These are phyloP conservation scores for Xylaria sp. DNA, from an alignment of 2,329 filamentous ascomycete species.

Conservation along the genomic window DNA sequence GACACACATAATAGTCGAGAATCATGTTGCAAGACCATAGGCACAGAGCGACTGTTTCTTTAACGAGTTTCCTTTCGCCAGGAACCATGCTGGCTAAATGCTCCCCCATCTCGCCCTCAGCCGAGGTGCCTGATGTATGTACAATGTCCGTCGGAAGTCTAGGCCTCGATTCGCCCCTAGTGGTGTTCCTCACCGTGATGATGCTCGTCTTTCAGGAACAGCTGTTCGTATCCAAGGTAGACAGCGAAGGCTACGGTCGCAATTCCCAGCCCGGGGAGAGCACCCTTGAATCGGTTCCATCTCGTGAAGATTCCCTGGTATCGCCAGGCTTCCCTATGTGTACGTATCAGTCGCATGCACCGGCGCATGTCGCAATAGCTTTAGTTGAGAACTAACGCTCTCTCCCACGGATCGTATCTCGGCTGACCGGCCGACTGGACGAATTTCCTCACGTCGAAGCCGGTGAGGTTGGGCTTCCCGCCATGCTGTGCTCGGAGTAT, in stretches of 20 bases:
- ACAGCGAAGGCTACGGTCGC: conserved; percentile 87
- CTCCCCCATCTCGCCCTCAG: neutral
- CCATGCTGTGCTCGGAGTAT: conserved; percentile 55
- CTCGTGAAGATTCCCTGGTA: conserved; percentile 88
- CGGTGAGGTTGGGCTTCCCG: conserved; percentile 76
- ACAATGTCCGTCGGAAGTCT: conserved; percentile 32
- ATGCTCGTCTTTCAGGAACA: conserved; percentile 78
- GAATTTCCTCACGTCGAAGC: conserved; percentile 86
- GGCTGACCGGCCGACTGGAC: conserved; percentile 68
- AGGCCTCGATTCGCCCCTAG: conserved; percentile 31
- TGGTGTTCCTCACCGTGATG: conserved; percentile 60
- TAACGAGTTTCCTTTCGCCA: neutral
- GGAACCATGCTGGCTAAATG: neutral
- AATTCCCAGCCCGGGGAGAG: conserved; percentile 90
- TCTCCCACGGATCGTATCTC: conserved; percentile 69
- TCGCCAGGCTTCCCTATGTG: conserved; percentile 87
- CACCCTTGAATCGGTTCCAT: conserved; percentile 83
- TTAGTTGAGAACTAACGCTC: conserved; percentile 52
- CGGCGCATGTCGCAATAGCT: neutral
- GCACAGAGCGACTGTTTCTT: neutral
- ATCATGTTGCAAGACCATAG: neutral
- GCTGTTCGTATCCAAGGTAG: conserved; percentile 88
- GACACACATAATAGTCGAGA: neutral
- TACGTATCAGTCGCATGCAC: conserved; percentile 7
- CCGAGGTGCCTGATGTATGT: conserved; percentile 39